Percentiles rank a stretch among this genome's conserved stretches.
These are phyloP conservation scores for Mortierella sp. DNA, from an alignment of 371 early-diverging fungal genomes.

Conservation along the genomic window DNA sequence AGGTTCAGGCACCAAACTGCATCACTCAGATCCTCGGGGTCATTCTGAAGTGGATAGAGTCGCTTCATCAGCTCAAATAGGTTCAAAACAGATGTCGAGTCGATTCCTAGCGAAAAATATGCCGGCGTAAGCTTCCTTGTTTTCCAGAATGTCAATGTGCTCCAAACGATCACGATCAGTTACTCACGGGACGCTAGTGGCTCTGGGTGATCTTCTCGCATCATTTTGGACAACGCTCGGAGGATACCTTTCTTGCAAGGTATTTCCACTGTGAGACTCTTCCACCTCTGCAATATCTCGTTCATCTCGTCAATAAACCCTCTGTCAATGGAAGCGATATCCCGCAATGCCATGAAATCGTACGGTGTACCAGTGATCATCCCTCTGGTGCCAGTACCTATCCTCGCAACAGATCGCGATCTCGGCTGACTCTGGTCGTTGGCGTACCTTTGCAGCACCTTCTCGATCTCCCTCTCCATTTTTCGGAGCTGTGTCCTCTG, in stretches of 20 bases:
- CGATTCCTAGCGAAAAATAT: conserved; percentile 11
- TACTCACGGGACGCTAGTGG: conserved; percentile 27
- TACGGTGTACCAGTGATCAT: conserved; percentile 47
- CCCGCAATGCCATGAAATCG: conserved; percentile 24
- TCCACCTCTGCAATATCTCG: conserved; percentile 40
- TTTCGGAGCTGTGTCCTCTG: conserved; percentile 49
- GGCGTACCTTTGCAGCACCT: conserved; percentile 23
- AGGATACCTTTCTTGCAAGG: conserved; percentile 39
- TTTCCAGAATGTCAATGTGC: too few relatives aligned
- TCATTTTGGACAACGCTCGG: conserved; percentile 28
- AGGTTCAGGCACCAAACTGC: conserved; percentile 40
- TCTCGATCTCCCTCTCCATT: conserved; percentile 55
- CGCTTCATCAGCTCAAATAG: conserved; percentile 42
- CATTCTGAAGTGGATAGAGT: conserved; percentile 31
- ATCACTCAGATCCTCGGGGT: conserved; percentile 38
- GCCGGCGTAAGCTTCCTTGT: too few relatives aligned
- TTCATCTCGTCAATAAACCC: conserved; percentile 33
- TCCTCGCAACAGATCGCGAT: conserved; percentile 31
- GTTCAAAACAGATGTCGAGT: conserved; percentile 21
- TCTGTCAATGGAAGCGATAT: conserved; percentile 13
- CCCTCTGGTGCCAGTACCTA: conserved; percentile 35
- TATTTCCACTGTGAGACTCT: conserved; percentile 31
- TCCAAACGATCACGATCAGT: neutral
- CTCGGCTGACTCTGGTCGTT: conserved; percentile 31
- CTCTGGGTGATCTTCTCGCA: conserved; percentile 16